These are phyloP conservation scores for Cyberlindnera petersonii DNA, from an alignment of 805 yeast species.

Conservation along the genomic window DNA sequence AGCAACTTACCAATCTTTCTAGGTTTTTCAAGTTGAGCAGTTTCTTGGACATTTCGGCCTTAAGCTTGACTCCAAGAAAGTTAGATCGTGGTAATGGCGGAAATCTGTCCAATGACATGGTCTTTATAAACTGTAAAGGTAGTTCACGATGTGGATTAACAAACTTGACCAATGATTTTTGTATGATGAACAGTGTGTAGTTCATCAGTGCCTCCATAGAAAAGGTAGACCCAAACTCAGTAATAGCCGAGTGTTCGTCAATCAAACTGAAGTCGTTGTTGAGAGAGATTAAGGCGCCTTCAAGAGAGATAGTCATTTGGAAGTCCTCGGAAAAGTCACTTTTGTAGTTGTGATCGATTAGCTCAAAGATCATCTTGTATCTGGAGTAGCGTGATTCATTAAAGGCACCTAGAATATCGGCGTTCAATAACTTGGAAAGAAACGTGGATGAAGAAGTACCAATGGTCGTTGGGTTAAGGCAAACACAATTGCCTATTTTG, in stretches of 20 bases:
- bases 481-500: conserved; percentile 7
- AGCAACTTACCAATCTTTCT: conserved; percentile 12
- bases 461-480: not conserved
- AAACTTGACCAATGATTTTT: conserved; percentile 11
- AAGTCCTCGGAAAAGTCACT: conserved; percentile 19
- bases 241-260: conserved; percentile 13
- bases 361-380: conserved; percentile 25
- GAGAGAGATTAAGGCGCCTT: conserved; percentile 12
- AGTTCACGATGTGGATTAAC: conserved; percentile 16
- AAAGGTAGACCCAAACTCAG: conserved; percentile 22
- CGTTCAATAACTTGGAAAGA: conserved; percentile 8
- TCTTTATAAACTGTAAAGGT: conserved; percentile 8
- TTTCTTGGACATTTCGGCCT: conserved; percentile 4
- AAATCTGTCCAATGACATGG: conserved; percentile 16
- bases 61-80: conserved; percentile 17
- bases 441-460: not conserved
- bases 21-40: conserved; percentile 18
- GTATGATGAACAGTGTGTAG: conserved; percentile 17
- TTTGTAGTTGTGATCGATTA: conserved; percentile 26
- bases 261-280: conserved; percentile 13
- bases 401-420: conserved; percentile 18
- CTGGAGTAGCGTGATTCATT: conserved; percentile 18
- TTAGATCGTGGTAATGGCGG: conserved; percentile 28
- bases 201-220: conserved; percentile 21
- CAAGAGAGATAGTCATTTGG: conserved; percentile 16